phyloP scores from a whole-genome alignment of 768 basidiomycete genomes.

The Lactifluus piperatus region DNA sequence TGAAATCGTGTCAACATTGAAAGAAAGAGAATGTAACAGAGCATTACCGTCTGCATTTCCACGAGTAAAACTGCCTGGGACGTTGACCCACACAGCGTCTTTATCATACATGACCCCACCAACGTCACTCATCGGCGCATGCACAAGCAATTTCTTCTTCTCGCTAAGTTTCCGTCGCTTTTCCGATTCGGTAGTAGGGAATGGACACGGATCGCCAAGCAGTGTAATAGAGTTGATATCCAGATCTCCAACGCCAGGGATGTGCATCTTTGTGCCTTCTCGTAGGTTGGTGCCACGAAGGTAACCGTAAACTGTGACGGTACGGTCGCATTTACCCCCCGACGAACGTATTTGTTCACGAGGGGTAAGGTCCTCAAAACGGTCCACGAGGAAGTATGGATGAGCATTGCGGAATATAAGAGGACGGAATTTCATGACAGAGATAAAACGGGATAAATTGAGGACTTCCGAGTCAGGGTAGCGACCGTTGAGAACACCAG shows the following conservation, averaged over 20 bases:
- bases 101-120: constrained; percentile 97
- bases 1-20: background rate
- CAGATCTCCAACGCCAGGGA: constrained; percentile 92
- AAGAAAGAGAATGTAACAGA: background rate
- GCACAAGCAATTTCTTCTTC: constrained; percentile 84
- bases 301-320: constrained; percentile 90
- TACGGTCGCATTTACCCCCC: constrained; percentile 89
- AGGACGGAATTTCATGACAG: constrained; percentile 98
- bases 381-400: constrained; percentile 90
- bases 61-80: constrained; percentile 87
- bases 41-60: constrained; percentile 55
- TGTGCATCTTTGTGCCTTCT: constrained; percentile 71
- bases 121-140: constrained; percentile 98
- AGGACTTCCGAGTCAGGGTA: constrained; percentile 96
- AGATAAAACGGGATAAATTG: constrained; percentile 92
- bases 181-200: constrained; percentile 87
- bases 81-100: constrained; percentile 97
- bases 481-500: constrained; percentile 92
- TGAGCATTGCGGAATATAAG: constrained; percentile 93
- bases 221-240: constrained; percentile 61
- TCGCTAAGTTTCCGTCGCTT: constrained; percentile 89
- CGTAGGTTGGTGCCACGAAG: constrained; percentile 83
- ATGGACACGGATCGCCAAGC: constrained; percentile 90
- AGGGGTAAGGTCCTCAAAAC: constrained; percentile 90
- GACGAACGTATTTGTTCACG: constrained; percentile 70